These are phyloP conservation scores for Chaetomiaceae sp. DNA, from an alignment of 2,329 filamentous ascomycete genomes.

Conservation along the genomic window DNA sequence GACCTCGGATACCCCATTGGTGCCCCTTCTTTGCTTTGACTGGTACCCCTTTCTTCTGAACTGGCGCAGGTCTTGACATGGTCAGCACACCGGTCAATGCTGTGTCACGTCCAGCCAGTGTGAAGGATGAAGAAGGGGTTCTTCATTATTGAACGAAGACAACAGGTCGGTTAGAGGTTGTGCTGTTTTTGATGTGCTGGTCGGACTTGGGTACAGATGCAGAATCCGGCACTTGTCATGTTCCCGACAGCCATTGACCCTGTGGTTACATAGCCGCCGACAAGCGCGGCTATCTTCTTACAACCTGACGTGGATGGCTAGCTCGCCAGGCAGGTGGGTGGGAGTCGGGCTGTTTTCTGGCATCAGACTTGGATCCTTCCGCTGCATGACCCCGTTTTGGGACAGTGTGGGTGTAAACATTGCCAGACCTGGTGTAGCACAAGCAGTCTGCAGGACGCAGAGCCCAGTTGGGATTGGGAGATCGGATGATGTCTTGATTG, in stretches of 20 bases:
- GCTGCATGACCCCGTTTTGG: neutral
- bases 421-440: neutral
- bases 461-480: too few species aligned
- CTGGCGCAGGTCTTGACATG: neutral
- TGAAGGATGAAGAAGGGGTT: neutral
- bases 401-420: neutral
- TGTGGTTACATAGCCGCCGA: slow-evolving; percentile 1
- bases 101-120: neutral
- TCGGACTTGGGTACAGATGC: neutral
- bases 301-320: neutral
- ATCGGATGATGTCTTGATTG: too few species aligned
- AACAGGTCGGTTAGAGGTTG: neutral
- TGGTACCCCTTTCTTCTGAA: neutral
- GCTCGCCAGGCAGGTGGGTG: neutral
- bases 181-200: neutral
- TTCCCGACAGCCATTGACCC: neutral
- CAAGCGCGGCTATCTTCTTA: neutral
- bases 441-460: too few species aligned
- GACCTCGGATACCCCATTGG: neutral
- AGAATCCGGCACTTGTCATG: neutral
- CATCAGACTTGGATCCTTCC: neutral
- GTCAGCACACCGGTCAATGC: slow-evolving; percentile 5
- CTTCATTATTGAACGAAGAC: neutral
- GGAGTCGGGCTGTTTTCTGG: neutral
- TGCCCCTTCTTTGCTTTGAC: neutral